Conservation (phyloP, 176 grass and related monocot genomes). For the Raddia guianensis region DNA sequence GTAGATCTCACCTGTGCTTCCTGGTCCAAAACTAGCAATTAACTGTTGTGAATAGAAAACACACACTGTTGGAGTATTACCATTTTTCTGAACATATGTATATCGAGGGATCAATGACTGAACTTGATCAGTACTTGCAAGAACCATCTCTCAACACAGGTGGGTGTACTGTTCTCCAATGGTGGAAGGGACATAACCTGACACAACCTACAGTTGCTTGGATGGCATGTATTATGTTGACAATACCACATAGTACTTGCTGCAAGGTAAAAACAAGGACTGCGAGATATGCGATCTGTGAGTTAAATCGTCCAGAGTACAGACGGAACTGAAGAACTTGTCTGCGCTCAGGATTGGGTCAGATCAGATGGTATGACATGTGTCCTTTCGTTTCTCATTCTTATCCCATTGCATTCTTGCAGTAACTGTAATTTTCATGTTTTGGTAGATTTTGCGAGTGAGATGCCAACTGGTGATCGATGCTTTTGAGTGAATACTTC, state of each 20-base stretch:
- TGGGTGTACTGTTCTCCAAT: conserved; percentile 28
- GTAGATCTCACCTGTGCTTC: neutral
- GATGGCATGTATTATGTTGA: conserved; percentile 42
- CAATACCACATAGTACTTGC: conserved; percentile 25
- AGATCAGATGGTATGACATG: conserved; percentile 17
- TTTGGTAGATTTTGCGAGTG: neutral
- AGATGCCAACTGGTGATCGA: neutral
- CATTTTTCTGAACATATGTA: neutral
- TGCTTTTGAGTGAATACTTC: neutral
- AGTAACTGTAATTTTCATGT: neutral
- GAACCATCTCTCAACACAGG: neutral
- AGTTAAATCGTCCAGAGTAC: neutral
- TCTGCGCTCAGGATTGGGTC: conserved; percentile 40
- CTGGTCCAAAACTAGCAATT: conserved; percentile 3
- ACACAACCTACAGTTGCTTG: conserved; percentile 24
- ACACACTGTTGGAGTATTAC: conserved; percentile 13
- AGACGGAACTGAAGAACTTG: neutral
- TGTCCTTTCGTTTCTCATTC: conserved; percentile 4
- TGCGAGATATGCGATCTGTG: neutral
- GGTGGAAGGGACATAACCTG: conserved; percentile 41
- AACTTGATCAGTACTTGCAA: conserved; percentile 42
- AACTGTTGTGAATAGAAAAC: conserved; percentile 18
- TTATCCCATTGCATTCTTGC: neutral
- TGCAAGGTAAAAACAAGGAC: conserved; percentile 33
- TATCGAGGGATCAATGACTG: conserved; percentile 17